Conservation (phyloP, 2,329 filamentous ascomycete genomes). For the Thielaviopsis punctulata region DNA sequence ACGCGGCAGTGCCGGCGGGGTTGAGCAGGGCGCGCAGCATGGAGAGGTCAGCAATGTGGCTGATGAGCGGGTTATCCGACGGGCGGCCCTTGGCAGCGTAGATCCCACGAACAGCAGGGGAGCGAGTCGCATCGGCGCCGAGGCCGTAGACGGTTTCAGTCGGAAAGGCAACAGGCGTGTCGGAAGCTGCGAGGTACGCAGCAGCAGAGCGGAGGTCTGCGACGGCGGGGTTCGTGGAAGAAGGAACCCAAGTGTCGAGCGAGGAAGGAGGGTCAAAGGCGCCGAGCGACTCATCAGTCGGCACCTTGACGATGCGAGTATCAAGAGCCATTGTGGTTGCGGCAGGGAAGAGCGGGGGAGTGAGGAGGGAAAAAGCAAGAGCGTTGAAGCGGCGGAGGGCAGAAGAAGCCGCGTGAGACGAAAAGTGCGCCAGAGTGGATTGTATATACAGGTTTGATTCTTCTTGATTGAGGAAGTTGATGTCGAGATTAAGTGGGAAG, state of each 20-base stretch:
- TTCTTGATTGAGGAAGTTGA: too few relatives aligned
- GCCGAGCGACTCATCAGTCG: slow-evolving; percentile 19
- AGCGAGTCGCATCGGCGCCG: slow-evolving; percentile 86
- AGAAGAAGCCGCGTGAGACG: background rate
- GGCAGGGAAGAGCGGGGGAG: background rate
- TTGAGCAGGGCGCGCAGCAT: slow-evolving; percentile 52
- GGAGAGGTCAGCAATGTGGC: slow-evolving; percentile 67
- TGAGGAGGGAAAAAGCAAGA: background rate
- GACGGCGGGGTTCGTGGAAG: slow-evolving; percentile 18
- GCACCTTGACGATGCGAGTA: slow-evolving; percentile 24
- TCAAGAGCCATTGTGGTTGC: slow-evolving; percentile 18
- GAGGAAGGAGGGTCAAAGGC: slow-evolving; percentile 19
- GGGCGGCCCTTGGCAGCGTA: slow-evolving; percentile 81
- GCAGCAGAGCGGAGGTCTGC: slow-evolving; percentile 45
- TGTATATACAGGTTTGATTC: too few relatives aligned
- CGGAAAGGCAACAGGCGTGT: slow-evolving; percentile 79
- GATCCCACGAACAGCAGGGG: slow-evolving; percentile 71
- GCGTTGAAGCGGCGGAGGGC: background rate
- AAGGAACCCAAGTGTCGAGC: slow-evolving; percentile 28
- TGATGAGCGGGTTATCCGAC: slow-evolving; percentile 86
- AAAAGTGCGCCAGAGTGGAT: background rate
- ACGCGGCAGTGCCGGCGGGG: slow-evolving; percentile 15
- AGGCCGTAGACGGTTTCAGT: slow-evolving; percentile 97
- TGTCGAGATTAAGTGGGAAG: slow-evolving; percentile 1
- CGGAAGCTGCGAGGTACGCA: slow-evolving; percentile 41